phyloP scores from a whole-genome alignment of 139 green algal genomes.

The Astrephomene gubernaculifera region DNA sequence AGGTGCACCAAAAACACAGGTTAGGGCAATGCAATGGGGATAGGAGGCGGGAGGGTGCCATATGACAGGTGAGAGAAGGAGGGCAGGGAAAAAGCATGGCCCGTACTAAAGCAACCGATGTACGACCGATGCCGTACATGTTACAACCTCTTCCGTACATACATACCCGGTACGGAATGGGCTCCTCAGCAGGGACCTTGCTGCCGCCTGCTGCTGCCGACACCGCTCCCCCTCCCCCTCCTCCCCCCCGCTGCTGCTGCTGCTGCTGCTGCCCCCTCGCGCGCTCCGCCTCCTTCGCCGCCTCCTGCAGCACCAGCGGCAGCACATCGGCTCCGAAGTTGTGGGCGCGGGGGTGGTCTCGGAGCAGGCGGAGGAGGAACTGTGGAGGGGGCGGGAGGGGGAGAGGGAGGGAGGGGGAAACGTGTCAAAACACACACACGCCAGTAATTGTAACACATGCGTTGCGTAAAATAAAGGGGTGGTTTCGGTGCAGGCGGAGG shows the following conservation, averaged over 20 bases:
- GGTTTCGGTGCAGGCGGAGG: too few species aligned
- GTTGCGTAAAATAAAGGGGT: too few species aligned
- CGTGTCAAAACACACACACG: too few species aligned
- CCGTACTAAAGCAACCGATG: too few species aligned
- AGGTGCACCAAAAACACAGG: too few species aligned
- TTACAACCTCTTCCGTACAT: neutral
- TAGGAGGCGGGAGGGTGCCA: too few species aligned
- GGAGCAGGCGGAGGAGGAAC: constrained; percentile 78
- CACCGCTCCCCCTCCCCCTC: neutral
- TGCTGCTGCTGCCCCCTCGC: neutral
- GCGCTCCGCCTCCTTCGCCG: constrained; percentile 35
- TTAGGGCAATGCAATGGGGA: too few species aligned
- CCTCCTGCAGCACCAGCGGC: constrained; percentile 61
- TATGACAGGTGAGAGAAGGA: too few species aligned
- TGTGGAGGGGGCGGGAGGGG: neutral
- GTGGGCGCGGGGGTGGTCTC: constrained; percentile 67
- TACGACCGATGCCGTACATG: too few species aligned
- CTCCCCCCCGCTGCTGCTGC: constrained; percentile 7
- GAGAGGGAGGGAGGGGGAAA: too few species aligned
- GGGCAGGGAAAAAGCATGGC: too few species aligned
- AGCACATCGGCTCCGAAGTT: constrained; percentile 97
- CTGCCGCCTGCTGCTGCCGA: neutral
- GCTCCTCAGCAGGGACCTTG: neutral
- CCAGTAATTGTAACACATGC: too few species aligned
- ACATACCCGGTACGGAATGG: constrained; percentile 3